Percentiles rank a stretch among this genome's conserved stretches.
Evolutionary conservation across 345 rosid genomes (phyloP).

Genomic region (Euphorbia peplus): DNA sequence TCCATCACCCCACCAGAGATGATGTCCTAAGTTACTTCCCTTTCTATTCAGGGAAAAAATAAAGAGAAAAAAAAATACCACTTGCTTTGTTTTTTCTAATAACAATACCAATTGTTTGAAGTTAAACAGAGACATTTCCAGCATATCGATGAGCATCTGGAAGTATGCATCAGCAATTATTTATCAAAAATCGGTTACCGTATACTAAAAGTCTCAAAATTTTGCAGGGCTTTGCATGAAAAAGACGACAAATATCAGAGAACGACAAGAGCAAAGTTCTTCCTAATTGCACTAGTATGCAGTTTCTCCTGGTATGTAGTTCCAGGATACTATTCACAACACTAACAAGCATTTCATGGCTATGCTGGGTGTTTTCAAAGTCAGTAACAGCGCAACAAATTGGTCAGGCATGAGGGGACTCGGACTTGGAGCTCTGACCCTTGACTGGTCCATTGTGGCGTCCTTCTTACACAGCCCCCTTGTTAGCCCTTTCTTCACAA

Average conservation of each 20-base stretch:
- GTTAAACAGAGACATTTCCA: too few species aligned
- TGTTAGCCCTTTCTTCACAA: conserved; percentile 83
- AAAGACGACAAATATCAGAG: conserved; percentile 46
- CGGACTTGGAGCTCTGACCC: conserved; percentile 77
- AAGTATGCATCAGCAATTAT: too few species aligned
- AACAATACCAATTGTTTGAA: too few species aligned
- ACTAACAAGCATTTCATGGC: conserved; percentile 77
- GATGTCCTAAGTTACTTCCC: too few species aligned
- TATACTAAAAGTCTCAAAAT: neutral
- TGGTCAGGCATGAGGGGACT: conserved; percentile 88
- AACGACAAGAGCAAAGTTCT: conserved; percentile 80
- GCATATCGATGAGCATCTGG: too few species aligned
- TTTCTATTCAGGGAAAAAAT: too few species aligned
- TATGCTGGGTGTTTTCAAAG: conserved; percentile 77
- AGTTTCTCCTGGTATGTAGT: conserved; percentile 67
- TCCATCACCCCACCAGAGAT: too few species aligned
- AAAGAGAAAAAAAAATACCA: too few species aligned
- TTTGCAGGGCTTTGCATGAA: conserved; percentile 80
- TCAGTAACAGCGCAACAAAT: conserved; percentile 83
- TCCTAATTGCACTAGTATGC: conserved; percentile 64
- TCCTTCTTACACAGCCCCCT: conserved; percentile 90
- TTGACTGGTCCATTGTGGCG: conserved; percentile 77
- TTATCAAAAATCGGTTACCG: too few species aligned
- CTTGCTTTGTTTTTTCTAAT: too few species aligned
- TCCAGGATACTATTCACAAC: conserved; percentile 83